Evolutionary conservation across 257 asterid genomes (phyloP).

Genomic region (Paulownia fortunei): DNA sequence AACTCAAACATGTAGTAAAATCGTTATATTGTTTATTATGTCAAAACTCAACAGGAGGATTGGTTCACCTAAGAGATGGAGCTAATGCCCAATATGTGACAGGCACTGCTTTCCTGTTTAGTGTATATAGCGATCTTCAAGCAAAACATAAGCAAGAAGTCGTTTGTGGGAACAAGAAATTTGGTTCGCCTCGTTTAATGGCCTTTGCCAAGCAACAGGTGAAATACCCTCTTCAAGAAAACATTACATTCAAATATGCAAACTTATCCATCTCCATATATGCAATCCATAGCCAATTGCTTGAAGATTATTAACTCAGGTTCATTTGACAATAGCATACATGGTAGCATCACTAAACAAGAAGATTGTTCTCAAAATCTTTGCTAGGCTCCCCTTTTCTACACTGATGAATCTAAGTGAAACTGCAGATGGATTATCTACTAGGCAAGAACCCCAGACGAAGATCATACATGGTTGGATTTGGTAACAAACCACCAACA

Average conservation of each 20-base stretch:
- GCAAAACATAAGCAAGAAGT: slow-evolving; percentile 51
- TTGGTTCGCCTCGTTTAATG: slow-evolving; percentile 43
- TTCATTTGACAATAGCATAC: too few relatives aligned
- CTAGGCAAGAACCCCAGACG: slow-evolving; percentile 68
- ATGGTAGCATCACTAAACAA: too few relatives aligned
- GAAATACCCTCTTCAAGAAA: not conserved
- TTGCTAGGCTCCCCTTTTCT: not conserved
- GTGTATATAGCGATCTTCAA: slow-evolving; percentile 60
- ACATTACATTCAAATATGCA: not conserved
- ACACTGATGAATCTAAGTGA: not conserved
- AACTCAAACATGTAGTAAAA: not conserved
- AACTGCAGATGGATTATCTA: slow-evolving; percentile 69
- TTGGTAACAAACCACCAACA: slow-evolving; percentile 70
- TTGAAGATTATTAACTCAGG: too few relatives aligned
- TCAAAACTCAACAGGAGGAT: slow-evolving; percentile 51
- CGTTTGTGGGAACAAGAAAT: slow-evolving; percentile 47
- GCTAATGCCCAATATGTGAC: slow-evolving; percentile 89
- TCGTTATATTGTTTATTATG: not conserved
- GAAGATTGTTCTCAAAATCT: not conserved
- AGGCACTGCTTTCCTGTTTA: slow-evolving; percentile 62
- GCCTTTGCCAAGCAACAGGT: slow-evolving; percentile 77
- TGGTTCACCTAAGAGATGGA: slow-evolving; percentile 76
- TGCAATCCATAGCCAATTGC: too few relatives aligned
- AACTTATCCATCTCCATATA: too few relatives aligned
- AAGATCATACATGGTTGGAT: slow-evolving; percentile 89